Base-by-base conservation (phyloP, 768 basidiomycete species). In the Amanita subjunquillea region DNA sequence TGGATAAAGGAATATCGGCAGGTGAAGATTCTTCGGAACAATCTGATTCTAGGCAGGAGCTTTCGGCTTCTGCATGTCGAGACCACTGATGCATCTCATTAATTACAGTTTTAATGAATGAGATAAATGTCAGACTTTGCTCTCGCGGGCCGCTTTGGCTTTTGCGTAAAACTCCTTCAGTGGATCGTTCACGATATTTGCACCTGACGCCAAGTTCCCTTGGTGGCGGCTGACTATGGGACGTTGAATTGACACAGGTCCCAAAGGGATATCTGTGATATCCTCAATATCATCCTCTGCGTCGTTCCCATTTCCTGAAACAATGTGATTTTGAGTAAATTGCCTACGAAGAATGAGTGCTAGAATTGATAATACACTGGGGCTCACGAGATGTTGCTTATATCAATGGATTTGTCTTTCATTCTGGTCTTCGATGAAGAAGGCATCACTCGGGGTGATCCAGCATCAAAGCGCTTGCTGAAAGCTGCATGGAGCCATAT, bases 111-210 rank as follows among this genome's bases (percentile, higher is more conserved):
- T 40, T 34, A 36, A 53, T 32, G 38, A 36, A 40, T 51, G 34
- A 20, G 17, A 37, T 32, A 54, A 20, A 46, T 12, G 40, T 55
- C 37, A 55, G 46, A 78, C 80, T 54, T 63, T 65, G 13, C 63
- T 68, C 23, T 78, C 76, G 23, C 58, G 63, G 37, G 78, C 74
- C 15, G 71, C 76, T 45, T 65, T 73, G 2, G 84, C 86, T 57
- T 72, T 65, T 3, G 67, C 72, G 58, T 87, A 87, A 59, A 83
- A 86, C 55, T 80, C 75, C 0, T 77, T 76, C 49, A 88, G 67
- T 0, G 86, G 83, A 60, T 88, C 85, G 27, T 64, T 55, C 12
- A 40, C 41, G 13, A 55, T 29, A 2, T 15, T 29, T n/a, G 20
- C 36, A 22, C 15, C 36, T 5, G 12, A 15, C 0, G 20, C 12